These are phyloP conservation scores for Dimocarpus longan DNA, from an alignment of 345 rosid species.

Conservation along the genomic window DNA sequence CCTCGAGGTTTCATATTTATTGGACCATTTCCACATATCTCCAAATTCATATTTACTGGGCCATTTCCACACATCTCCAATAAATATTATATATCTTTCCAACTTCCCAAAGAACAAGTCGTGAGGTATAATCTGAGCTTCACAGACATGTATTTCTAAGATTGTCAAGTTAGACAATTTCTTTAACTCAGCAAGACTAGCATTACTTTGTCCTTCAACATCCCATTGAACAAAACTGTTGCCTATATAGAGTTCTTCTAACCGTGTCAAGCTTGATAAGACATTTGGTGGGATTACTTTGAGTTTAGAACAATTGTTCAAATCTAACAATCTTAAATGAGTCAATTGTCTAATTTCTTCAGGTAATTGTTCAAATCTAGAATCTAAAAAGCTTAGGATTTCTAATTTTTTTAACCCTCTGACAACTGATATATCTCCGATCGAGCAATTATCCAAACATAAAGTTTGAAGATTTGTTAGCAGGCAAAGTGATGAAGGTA, in stretches of 20 bases:
- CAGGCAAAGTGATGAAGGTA: conserved; percentile 23
- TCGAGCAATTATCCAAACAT: background rate
- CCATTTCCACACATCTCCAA: background rate
- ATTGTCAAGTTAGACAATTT: conserved; percentile 7
- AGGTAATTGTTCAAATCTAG: conserved; percentile 19
- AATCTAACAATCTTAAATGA: no score
- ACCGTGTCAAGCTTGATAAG: conserved; percentile 6
- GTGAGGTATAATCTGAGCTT: conserved; percentile 13
- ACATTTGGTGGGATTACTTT: conserved; percentile 27
- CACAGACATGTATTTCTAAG: background rate
- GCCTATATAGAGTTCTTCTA: conserved; percentile 32
- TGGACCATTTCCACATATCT: background rate
- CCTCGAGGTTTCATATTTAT: background rate
- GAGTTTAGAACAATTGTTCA: conserved; percentile 19
- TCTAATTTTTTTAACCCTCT: conserved; percentile 3
- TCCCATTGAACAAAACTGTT: conserved; percentile 29
- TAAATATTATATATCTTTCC: background rate
- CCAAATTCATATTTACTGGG: no score
- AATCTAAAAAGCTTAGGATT: background rate
- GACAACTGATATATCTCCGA: background rate
- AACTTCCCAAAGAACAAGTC: background rate
- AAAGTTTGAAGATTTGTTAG: conserved; percentile 23
- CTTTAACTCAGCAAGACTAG: conserved; percentile 28
- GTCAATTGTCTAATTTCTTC: conserved; percentile 10
- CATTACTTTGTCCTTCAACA: conserved; percentile 9